A percentile compares a stretch with the other conserved stretches of the same genome.
These are phyloP conservation scores for Eruca vesicaria DNA, from an alignment of 441 rosid genomes.

Conservation along the genomic window DNA sequence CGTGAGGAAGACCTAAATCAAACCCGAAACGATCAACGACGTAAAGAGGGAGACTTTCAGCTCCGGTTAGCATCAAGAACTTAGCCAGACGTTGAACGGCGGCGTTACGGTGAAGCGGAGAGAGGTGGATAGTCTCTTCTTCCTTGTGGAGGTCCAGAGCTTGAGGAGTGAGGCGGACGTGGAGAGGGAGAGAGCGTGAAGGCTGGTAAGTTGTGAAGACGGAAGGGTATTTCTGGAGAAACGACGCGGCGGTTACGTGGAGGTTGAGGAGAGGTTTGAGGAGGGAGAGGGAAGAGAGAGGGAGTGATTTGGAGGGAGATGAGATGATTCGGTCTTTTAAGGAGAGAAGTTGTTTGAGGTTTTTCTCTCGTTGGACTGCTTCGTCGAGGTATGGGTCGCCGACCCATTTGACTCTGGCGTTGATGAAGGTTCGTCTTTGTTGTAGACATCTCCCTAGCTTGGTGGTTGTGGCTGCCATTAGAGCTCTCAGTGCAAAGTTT, in stretches of 20 bases:
- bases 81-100: slow-evolving; percentile 51
- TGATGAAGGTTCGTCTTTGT: slow-evolving; percentile 52
- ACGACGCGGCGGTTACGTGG: slow-evolving; percentile 40
- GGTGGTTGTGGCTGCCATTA: slow-evolving; percentile 19
- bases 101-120: slow-evolving; percentile 32
- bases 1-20: slow-evolving; percentile 73
- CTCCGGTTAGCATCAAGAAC: slow-evolving; percentile 62
- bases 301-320: slow-evolving; percentile 55
- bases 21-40: slow-evolving; percentile 57
- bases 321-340: slow-evolving; percentile 61
- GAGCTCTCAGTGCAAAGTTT: slow-evolving; percentile 5
- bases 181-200: slow-evolving; percentile 62
- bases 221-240: slow-evolving; percentile 48
- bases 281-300: slow-evolving; percentile 57
- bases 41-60: slow-evolving; percentile 49
- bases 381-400: slow-evolving; percentile 60
- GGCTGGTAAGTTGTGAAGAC: slow-evolving; percentile 68
- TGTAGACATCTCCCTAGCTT: slow-evolving; percentile 31
- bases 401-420: slow-evolving; percentile 71
- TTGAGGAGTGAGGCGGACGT: slow-evolving; percentile 56
- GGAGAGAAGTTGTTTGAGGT: slow-evolving; percentile 54
- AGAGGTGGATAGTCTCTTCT: slow-evolving; percentile 47
- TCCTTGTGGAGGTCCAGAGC: slow-evolving; percentile 51
- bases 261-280: slow-evolving; percentile 61
- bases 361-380: slow-evolving; percentile 55